Percentiles rank a stretch among this genome's conserved stretches.
Conservation (phyloP, 306 rosid genomes). For the Ziziphus jujuba region DNA sequence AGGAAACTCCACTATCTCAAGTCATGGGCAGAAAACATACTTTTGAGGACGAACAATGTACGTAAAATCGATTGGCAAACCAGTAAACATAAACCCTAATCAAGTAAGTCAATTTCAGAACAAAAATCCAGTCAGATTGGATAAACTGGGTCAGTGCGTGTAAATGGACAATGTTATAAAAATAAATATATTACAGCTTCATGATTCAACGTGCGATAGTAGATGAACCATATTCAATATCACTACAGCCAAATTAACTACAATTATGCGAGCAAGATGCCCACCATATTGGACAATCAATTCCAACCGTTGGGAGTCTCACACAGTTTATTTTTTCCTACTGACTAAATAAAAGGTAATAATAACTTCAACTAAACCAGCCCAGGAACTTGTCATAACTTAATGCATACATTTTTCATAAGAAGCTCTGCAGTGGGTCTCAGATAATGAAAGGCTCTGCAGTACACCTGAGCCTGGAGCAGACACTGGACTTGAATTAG, state of each 20-base stretch:
- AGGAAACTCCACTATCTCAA: too few species aligned
- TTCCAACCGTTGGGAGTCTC: slow-evolving; percentile 13
- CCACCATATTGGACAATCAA: slow-evolving; percentile 16
- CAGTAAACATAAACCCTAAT: too few species aligned
- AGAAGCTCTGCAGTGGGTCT: not conserved
- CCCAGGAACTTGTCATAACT: slow-evolving; percentile 9
- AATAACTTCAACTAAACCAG: slow-evolving; percentile 19
- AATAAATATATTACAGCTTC: not conserved
- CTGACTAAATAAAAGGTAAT: slow-evolving; percentile 6
- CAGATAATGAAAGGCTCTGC: slow-evolving; percentile 23
- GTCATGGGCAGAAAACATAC: too few species aligned
- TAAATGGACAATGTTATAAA: not conserved
- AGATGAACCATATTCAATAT: slow-evolving; percentile 7
- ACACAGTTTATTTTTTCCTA: slow-evolving; percentile 20
- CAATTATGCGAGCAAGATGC: slow-evolving; percentile 28
- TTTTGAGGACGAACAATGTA: too few species aligned
- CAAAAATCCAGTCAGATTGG: not conserved
- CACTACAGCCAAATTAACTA: slow-evolving; percentile 16
- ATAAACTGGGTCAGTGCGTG: not conserved
- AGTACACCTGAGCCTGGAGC: slow-evolving; percentile 31
- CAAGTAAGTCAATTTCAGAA: too few species aligned
- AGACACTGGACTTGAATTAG: slow-evolving; percentile 22
- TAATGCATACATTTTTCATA: not conserved
- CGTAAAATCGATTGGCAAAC: too few species aligned
- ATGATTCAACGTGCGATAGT: not conserved